Evolutionary conservation across 192 early-diverging fungal genomes (phyloP).

Genomic region (Dissophora ornata): DNA sequence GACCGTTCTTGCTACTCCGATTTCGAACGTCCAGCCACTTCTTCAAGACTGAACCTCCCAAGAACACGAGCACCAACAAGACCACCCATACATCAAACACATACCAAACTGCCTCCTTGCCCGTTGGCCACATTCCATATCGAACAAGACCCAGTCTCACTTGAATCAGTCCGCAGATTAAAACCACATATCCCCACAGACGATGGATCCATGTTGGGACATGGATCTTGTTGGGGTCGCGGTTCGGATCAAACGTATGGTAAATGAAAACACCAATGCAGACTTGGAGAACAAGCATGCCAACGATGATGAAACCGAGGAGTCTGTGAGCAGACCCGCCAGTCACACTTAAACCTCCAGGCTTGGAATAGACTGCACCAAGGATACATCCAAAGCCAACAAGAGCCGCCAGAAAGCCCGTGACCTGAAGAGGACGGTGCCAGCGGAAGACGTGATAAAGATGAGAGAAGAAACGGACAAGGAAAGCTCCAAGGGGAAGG

Average conservation of each 20-base stretch:
- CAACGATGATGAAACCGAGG: slow-evolving; percentile 15
- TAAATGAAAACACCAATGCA: slow-evolving; percentile 29
- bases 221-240: background rate
- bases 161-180: slow-evolving; percentile 15
- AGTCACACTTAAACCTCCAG: background rate
- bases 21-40: background rate
- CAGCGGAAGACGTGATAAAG: slow-evolving; percentile 18
- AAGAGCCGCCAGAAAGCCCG: slow-evolving; percentile 10
- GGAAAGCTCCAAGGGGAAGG: slow-evolving; percentile 20
- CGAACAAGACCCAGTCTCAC: slow-evolving; percentile 16
- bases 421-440: slow-evolving; percentile 33
- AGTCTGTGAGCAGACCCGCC: background rate
- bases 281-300: slow-evolving; percentile 16
- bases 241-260: slow-evolving; percentile 14
- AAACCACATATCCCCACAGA: slow-evolving; percentile 24
- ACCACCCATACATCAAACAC: slow-evolving; percentile 22
- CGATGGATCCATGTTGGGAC: slow-evolving; percentile 31
- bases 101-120: slow-evolving; percentile 22
- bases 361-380: slow-evolving; percentile 7
- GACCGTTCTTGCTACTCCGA: too few relatives aligned
- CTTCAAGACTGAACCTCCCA: slow-evolving; percentile 17
- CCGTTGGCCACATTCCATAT: slow-evolving; percentile 31
- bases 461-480: slow-evolving; percentile 37
- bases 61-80: slow-evolving; percentile 1
- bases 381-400: slow-evolving; percentile 15